Base-by-base conservation (phyloP, 2,329 filamentous ascomycete genomes). In the Aspergillus fischeri region DNA sequence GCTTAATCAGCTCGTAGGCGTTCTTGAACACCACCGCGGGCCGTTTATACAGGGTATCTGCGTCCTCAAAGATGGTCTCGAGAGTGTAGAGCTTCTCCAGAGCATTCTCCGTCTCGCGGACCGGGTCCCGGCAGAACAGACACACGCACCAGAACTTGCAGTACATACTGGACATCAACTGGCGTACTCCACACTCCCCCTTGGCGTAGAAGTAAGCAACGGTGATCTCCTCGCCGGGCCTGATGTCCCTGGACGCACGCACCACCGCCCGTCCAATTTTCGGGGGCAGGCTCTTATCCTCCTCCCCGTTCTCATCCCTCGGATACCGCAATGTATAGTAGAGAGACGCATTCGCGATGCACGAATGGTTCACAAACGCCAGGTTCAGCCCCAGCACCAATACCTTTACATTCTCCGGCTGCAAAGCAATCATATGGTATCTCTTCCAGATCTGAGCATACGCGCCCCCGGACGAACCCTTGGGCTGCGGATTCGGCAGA, bases 131-230 rank as follows among this genome's bases (percentile, higher is more conserved):
- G 53, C 70, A 73, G 3, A 38, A 27, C 3, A 58, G 42, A 58
- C 70, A 73, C 14, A 27, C 41, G 51, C 70, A 73, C 3, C 60
- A 41, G 53, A 70, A 73, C 0, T 56, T 61, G 51, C 61, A 66
- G 3, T 53, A 49, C 1, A 53, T 29, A n/a, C 48, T 42, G 11
- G 61, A 56, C 17, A 56, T 44, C 3, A 56, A 24, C 42, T 58
- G 63, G 17, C 68, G 62, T 25, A 17, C 20, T 6, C 44, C 45
- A 7, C 20, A 17, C 1, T 48, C 50, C 9, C 59, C 49, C 14
- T 53, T 54, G 0, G 58, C 35, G 21, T 58, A 51, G 4, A 58
- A 50, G 51, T 70, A 70, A 1, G 63, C 38, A 41, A 67, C 54
- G 3, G 63, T 67, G 42, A 72, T 62, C 49, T 73, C 68, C 21